A percentile compares a stretch with the other conserved stretches of the same genome.
Evolutionary conservation across 306 rosid species (phyloP).

Genomic region (Rubus idaeus): DNA sequence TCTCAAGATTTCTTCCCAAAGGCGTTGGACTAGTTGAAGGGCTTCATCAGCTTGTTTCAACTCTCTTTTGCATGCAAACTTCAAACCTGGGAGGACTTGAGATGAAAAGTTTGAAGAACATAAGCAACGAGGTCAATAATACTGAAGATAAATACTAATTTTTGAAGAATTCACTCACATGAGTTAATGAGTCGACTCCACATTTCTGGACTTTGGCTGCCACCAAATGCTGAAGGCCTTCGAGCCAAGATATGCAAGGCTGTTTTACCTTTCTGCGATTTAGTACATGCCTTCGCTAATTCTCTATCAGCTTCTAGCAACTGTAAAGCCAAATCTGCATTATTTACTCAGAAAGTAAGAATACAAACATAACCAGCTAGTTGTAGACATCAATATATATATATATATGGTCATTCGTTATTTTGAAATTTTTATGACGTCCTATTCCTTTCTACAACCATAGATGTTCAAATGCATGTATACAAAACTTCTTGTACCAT

Average conservation of each 20-base stretch:
- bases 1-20: constrained; percentile 13
- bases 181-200: constrained; percentile 3
- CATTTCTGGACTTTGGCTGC: background rate
- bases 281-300: background rate
- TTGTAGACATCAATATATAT: background rate
- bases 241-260: constrained; percentile 32
- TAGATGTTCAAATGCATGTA: background rate
- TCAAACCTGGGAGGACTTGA: background rate
- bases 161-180: constrained; percentile 11
- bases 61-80: background rate
- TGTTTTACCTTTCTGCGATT: background rate
- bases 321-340: constrained; percentile 19
- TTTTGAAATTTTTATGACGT: background rate
- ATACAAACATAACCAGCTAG: background rate
- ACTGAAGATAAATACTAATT: background rate
- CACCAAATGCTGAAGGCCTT: constrained; percentile 12
- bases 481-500: background rate
- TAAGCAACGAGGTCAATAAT: background rate
- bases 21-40: constrained; percentile 9
- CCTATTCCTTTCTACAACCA: background rate
- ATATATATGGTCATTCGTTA: background rate
- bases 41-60: constrained; percentile 18
- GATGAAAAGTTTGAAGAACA: background rate
- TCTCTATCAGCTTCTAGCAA: background rate
- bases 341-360: background rate